A percentile compares a stretch with the other conserved stretches of the same genome.
Evolutionary conservation across 192 early-diverging fungal genomes (phyloP).

Genomic region (Backusella luteola): DNA sequence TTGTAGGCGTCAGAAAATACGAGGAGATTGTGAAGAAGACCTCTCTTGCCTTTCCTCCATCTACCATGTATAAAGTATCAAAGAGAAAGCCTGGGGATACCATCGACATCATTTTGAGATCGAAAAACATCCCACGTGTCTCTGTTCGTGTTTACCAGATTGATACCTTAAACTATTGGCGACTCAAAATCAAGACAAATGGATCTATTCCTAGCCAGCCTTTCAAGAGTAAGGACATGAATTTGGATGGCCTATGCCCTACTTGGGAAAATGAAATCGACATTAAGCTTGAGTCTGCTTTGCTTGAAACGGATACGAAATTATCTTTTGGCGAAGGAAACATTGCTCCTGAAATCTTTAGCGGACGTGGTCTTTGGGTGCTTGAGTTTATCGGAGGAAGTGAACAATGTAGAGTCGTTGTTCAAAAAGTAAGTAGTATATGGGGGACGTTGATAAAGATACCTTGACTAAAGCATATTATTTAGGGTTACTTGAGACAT

Average conservation of each 20-base stretch:
- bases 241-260: constrained; percentile 47
- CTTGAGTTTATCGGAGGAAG: constrained; percentile 46
- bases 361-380: constrained; percentile 45
- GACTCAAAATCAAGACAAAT: constrained; percentile 16
- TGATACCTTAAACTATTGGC: constrained; percentile 42
- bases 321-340: constrained; percentile 33
- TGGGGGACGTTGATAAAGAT: not conserved
- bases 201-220: not conserved
- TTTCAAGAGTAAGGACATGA: constrained; percentile 9
- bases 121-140: constrained; percentile 43
- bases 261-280: constrained; percentile 38
- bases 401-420: constrained; percentile 37
- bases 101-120: constrained; percentile 28
- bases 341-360: constrained; percentile 34
- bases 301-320: constrained; percentile 19
- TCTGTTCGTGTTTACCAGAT: constrained; percentile 44
- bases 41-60: not conserved
- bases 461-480: not conserved
- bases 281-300: not conserved
- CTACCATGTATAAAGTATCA: not conserved
- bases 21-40: constrained; percentile 4
- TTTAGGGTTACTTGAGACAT: constrained; percentile 43
- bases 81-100: constrained; percentile 29
- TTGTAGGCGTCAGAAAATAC: not conserved
- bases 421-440: constrained; percentile 40